Evolutionary conservation across 352 stramenopile species (phyloP).

Genomic region (Globisporangium spinosum): DNA sequence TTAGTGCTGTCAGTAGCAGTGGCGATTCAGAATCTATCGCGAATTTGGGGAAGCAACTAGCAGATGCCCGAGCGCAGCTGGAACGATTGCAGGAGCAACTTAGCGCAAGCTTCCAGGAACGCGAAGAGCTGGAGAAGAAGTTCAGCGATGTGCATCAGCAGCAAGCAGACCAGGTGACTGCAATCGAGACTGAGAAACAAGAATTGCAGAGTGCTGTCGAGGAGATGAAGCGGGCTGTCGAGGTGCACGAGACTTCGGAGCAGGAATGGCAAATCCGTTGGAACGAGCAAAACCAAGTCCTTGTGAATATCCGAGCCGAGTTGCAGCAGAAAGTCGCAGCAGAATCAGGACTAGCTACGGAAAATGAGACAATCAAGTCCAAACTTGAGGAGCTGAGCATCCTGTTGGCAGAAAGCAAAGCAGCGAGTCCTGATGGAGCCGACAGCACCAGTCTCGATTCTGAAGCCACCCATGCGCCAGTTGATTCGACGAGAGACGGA

Average conservation of each 20-base stretch:
- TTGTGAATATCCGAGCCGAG: constrained; percentile 2
- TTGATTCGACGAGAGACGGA: background rate
- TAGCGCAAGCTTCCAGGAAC: background rate
- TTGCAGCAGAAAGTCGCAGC: constrained; percentile 4
- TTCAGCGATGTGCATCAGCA: constrained; percentile 22
- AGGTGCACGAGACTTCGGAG: constrained; percentile 11
- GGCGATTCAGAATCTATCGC: constrained; percentile 2
- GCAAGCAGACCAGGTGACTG: constrained; percentile 13
- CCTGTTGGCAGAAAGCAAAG: background rate
- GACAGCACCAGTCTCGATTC: background rate
- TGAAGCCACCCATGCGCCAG: background rate
- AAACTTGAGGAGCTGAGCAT: constrained; percentile 2
- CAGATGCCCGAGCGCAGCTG: constrained; percentile 15
- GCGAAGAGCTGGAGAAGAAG: constrained; percentile 21
- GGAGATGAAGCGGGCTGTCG: constrained; percentile 22
- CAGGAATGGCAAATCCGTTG: constrained; percentile 15
- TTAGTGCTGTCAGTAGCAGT: background rate
- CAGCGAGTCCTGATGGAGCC: background rate
- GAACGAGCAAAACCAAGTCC: constrained; percentile 9
- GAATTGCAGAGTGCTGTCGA: constrained; percentile 27
- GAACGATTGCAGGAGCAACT: constrained; percentile 22
- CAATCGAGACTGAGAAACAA: constrained; percentile 17
- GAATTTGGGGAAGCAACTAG: constrained; percentile 10
- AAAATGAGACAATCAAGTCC: constrained; percentile 10
- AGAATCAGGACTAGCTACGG: constrained; percentile 4